Evolutionary conservation across 2,329 filamentous ascomycete genomes (phyloP).

Genomic region (Stemphylium vesicarium): DNA sequence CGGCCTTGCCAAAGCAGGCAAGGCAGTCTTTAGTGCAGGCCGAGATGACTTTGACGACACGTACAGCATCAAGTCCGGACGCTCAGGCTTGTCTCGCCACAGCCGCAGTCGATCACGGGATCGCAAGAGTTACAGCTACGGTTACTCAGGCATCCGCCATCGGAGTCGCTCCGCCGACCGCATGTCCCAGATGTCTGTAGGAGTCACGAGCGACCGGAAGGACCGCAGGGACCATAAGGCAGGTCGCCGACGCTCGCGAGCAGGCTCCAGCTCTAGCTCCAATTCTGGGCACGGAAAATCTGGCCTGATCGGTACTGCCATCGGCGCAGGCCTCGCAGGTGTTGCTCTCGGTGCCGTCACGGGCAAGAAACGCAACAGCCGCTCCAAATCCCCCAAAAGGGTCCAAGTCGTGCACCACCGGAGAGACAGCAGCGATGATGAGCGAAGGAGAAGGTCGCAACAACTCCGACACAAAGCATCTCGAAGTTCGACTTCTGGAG

Average conservation of each 20-base stretch:
- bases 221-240: conserved; percentile 48
- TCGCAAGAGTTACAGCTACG: conserved; percentile 54
- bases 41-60: conserved; percentile 65
- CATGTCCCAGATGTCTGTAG: conserved; percentile 43
- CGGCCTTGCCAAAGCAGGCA: conserved; percentile 59
- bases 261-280: conserved; percentile 54
- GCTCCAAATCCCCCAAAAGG: conserved; percentile 46
- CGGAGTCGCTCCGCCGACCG: conserved; percentile 48
- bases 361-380: conserved; percentile 42
- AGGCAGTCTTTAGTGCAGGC: conserved; percentile 58
- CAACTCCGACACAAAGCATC: conserved; percentile 40
- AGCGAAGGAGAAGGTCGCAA: conserved; percentile 35
- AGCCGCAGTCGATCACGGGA: conserved; percentile 49
- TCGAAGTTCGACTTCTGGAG: conserved; percentile 51
- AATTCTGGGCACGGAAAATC: conserved; percentile 43
- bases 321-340: conserved; percentile 49
- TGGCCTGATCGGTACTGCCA: conserved; percentile 45
- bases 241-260: conserved; percentile 34
- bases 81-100: conserved; percentile 38
- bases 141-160: conserved; percentile 49
- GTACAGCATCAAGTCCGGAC: conserved; percentile 64
- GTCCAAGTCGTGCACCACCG: conserved; percentile 35
- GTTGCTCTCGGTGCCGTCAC: conserved; percentile 46
- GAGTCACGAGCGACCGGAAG: conserved; percentile 43
- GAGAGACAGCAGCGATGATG: conserved; percentile 40